phyloP scores from a whole-genome alignment of 805 yeast genomes.

The Hermanozyma aechmeae region DNA sequence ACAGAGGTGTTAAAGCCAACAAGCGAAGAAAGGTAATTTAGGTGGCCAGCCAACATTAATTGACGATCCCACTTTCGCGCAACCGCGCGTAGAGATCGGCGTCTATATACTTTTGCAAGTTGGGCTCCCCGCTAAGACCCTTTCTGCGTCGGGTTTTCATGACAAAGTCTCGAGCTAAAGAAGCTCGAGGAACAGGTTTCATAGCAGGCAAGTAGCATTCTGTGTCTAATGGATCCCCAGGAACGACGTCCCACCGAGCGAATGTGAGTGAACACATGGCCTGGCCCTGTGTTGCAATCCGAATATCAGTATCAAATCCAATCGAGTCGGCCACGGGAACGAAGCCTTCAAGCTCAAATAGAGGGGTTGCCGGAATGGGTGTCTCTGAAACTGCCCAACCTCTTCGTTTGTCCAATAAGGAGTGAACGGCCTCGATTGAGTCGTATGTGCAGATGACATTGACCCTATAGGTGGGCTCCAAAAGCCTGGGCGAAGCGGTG shows the following conservation, averaged over 20 bases:
- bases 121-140: slow-evolving; percentile 63
- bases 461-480: slow-evolving; percentile 74
- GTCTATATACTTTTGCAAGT: slow-evolving; percentile 59
- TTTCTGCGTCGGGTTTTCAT: slow-evolving; percentile 83
- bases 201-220: slow-evolving; percentile 55
- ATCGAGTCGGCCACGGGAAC: slow-evolving; percentile 86
- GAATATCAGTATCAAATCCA: slow-evolving; percentile 81
- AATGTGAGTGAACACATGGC: slow-evolving; percentile 63
- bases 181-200: slow-evolving; percentile 61
- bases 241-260: slow-evolving; percentile 67
- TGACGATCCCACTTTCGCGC: slow-evolving; percentile 34
- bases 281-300: slow-evolving; percentile 70
- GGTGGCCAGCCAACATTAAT: not conserved
- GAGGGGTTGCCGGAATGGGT: slow-evolving; percentile 66
- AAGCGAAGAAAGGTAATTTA: slow-evolving; percentile 1
- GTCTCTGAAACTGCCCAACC: slow-evolving; percentile 41
- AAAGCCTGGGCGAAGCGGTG: slow-evolving; percentile 64
- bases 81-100: slow-evolving; percentile 45
- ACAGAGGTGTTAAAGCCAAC: slow-evolving; percentile 17
- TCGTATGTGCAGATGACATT: slow-evolving; percentile 45
- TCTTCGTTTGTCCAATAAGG: slow-evolving; percentile 52
- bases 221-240: slow-evolving; percentile 85
- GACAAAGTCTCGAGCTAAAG: slow-evolving; percentile 81
- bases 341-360: slow-evolving; percentile 50
- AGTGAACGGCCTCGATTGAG: slow-evolving; percentile 39